Evolutionary conservation across 306 rosid species (phyloP), one percentile per base, ranked within the genome.

Genomic region (Senna siamea): DNA sequence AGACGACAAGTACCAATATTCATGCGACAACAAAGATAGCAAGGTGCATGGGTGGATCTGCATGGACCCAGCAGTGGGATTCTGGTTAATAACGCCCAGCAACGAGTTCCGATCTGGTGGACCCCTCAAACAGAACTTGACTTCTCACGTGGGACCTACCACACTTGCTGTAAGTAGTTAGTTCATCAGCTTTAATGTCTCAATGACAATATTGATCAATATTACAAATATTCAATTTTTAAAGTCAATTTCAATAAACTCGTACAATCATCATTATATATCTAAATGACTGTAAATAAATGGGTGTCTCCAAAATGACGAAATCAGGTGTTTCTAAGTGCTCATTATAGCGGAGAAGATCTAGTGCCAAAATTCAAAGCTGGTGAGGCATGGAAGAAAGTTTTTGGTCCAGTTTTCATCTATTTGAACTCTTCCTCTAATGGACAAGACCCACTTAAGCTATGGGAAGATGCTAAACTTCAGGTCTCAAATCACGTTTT

Each of bases 1-100:
- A 76, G 97, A 91, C 70, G 99, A 94, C 81, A 94, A 94, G 76
- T 94, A 94, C 66, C 96, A 94, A 82, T 94, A 94, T 73, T 87
- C 96, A 0, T 83, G 93, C 32, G 89, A 85, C 76, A 92, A 85
- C 82, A 92, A 88, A 67, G 97, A 94, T 75, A 85, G 73, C 54
- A 73, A 62, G 72, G 95, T 94, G 70, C 98, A 94, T 64, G 98
- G 98, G 32, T 92, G 98, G 98, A 80, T 92, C 47, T 82, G 80
- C 82, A 70, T 17, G 56, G 82, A 94, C 17, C 96, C 95, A 0
- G 80, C 76, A 0, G 59, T 81, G 1, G 99, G 97, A 17, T 82
- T 92, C 59, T 92, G 99, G 97, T 78, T 84, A 7, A 89, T 94
- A 47, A 79, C 96, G 0, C 88, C 99, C 2, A 85, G 78, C 60